Percentiles rank a stretch among this genome's conserved stretches.
Conservation (phyloP, 495 filamentous ascomycete species). For the Aspergillus sparsus region DNA sequence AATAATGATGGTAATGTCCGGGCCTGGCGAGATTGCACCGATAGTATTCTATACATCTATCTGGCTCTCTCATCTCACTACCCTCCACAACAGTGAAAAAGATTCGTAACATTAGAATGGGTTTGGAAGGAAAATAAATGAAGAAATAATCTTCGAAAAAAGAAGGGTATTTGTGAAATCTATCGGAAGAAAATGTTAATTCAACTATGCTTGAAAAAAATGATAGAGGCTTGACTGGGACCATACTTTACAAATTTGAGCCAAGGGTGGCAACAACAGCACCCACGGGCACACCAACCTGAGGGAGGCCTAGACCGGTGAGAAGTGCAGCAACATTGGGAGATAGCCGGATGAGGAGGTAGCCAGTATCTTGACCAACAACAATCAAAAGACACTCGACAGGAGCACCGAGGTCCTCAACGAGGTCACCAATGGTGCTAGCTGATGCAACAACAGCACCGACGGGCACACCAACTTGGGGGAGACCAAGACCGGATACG, state of each 20-base stretch:
- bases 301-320: slow-evolving; percentile 40
- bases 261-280: slow-evolving; percentile 40
- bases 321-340: slow-evolving; percentile 36
- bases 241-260: slow-evolving; percentile 27
- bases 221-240: background rate
- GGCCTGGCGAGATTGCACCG: slow-evolving; percentile 5
- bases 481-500: slow-evolving; percentile 39
- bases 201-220: background rate
- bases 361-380: slow-evolving; percentile 32
- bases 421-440: slow-evolving; percentile 37
- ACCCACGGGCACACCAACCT: slow-evolving; percentile 34
- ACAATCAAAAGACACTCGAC: slow-evolving; percentile 37
- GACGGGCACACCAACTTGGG: slow-evolving; percentile 30
- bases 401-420: slow-evolving; percentile 23
- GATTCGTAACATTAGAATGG: background rate
- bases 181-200: background rate
- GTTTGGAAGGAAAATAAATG: background rate
- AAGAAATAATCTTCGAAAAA: background rate
- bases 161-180: background rate
- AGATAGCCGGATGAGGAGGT: slow-evolving; percentile 42
- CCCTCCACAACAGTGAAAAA: slow-evolving; percentile 1
- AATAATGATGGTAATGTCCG: background rate
- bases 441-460: slow-evolving; percentile 29
- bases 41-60: slow-evolving; percentile 12
- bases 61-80: background rate